These are phyloP conservation scores for Botrytis porri DNA, from an alignment of 2,329 filamentous ascomycete species.

Conservation along the genomic window DNA sequence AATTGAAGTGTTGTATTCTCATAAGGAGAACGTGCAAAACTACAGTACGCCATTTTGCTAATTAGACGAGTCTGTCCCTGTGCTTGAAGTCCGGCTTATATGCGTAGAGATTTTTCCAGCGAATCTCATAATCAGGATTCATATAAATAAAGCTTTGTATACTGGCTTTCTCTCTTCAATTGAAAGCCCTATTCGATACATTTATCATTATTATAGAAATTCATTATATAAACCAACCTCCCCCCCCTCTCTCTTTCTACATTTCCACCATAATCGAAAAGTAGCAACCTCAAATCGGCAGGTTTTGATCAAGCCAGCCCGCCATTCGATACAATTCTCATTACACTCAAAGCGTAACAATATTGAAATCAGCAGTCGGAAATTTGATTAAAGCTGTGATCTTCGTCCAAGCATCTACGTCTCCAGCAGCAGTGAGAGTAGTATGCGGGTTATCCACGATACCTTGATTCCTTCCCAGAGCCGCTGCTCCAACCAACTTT, in stretches of 20 bases:
- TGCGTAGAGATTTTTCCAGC: background rate
- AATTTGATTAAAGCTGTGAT: background rate
- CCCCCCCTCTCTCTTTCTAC: background rate
- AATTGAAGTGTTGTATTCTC: background rate
- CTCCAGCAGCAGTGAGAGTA: background rate
- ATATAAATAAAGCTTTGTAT: background rate
- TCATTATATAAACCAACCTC: rapidly evolving
- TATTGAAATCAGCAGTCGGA: background rate
- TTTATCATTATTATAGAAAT: background rate
- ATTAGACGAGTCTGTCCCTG: background rate
- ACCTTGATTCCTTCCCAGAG: background rate
- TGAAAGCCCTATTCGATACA: background rate
- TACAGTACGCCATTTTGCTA: background rate
- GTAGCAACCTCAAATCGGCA: too few relatives aligned
- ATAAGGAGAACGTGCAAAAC: background rate
- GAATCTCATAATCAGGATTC: rapidly evolving
- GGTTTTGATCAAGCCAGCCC: too few relatives aligned
- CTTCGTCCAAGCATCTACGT: background rate
- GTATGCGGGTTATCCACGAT: background rate
- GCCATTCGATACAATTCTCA: background rate
- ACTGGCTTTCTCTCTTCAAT: background rate
- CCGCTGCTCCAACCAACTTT: background rate
- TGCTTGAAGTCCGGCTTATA: background rate
- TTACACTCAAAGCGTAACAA: background rate
- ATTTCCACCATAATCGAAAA: background rate